Evolutionary conservation across 1,284 basidiomycete species (phyloP).

Genomic region (Tilletia walkeri): DNA sequence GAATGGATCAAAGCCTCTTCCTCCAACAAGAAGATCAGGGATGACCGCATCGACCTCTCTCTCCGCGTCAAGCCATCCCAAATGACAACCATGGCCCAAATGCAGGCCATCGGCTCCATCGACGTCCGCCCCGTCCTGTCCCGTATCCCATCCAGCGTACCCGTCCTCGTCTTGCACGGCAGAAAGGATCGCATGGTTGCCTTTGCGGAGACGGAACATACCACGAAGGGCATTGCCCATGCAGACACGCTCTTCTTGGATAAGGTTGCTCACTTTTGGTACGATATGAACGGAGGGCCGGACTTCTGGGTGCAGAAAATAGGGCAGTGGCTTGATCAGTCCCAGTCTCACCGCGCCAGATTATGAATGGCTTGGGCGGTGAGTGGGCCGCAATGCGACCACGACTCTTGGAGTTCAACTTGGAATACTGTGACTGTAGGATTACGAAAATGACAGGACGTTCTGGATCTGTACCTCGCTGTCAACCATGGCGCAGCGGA

Average conservation of each 20-base stretch:
- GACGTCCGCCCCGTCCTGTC: constrained; percentile 31
- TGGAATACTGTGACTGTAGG: too few relatives aligned
- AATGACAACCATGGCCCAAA: constrained; percentile 34
- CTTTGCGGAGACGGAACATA: constrained; percentile 37
- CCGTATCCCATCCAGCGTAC: constrained; percentile 26
- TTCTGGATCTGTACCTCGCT: too few relatives aligned
- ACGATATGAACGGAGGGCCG: constrained; percentile 10
- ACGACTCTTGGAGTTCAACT: too few relatives aligned
- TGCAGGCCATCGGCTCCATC: constrained; percentile 35
- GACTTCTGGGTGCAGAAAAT: constrained; percentile 1
- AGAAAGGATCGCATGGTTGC: constrained; percentile 45
- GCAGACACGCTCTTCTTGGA: constrained; percentile 22
- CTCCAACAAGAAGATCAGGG: constrained; percentile 21
- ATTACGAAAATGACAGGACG: too few relatives aligned
- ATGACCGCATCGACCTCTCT: constrained; percentile 25
- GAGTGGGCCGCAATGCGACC: too few relatives aligned
- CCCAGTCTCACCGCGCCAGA: too few relatives aligned
- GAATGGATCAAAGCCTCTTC: constrained; percentile 28
- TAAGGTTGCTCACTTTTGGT: constrained; percentile 1
- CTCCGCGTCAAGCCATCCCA: constrained; percentile 30
- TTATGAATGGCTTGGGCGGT: too few relatives aligned
- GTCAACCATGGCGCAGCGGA: too few relatives aligned
- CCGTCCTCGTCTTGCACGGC: constrained; percentile 45
- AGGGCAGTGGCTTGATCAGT: not conserved
- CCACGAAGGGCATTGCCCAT: constrained; percentile 32